Conservation (phyloP, 768 basidiomycete species). For the Scleroderma citrinum region DNA sequence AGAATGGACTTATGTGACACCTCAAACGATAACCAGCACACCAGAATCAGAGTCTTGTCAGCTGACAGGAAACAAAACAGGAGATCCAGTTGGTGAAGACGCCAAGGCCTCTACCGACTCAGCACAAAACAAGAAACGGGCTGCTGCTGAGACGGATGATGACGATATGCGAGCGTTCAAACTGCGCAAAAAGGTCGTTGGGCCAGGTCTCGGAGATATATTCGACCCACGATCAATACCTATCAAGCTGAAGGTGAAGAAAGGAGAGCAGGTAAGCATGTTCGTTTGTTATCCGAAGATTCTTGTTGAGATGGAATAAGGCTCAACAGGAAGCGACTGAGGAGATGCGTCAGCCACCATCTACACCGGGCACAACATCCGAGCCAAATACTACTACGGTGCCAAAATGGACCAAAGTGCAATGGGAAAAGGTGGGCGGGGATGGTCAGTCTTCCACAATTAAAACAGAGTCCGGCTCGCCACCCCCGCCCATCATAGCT, state of each 20-base stretch:
- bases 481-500: neutral
- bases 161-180: conserved; percentile 54
- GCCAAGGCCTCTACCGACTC: conserved; percentile 8
- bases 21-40: conserved; percentile 22
- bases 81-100: conserved; percentile 21
- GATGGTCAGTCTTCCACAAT: conserved; percentile 1
- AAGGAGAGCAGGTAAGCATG: conserved; percentile 10
- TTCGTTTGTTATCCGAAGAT: neutral
- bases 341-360: conserved; percentile 5
- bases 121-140: conserved; percentile 28
- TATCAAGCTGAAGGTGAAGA: conserved; percentile 56
- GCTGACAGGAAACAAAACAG: neutral
- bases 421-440: conserved; percentile 28
- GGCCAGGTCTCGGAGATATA: conserved; percentile 63
- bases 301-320: neutral
- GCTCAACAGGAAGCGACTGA: conserved; percentile 7
- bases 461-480: neutral
- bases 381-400: conserved; percentile 8
- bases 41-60: neutral
- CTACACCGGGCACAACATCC: neutral
- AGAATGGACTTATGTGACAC: conserved; percentile 65
- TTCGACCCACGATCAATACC: conserved; percentile 74
- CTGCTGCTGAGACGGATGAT: conserved; percentile 42
- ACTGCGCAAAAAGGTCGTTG: conserved; percentile 56
- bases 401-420: conserved; percentile 32